phyloP scores from a whole-genome alignment of 148 eudicot genomes.

The Persicaria tinctoria region DNA sequence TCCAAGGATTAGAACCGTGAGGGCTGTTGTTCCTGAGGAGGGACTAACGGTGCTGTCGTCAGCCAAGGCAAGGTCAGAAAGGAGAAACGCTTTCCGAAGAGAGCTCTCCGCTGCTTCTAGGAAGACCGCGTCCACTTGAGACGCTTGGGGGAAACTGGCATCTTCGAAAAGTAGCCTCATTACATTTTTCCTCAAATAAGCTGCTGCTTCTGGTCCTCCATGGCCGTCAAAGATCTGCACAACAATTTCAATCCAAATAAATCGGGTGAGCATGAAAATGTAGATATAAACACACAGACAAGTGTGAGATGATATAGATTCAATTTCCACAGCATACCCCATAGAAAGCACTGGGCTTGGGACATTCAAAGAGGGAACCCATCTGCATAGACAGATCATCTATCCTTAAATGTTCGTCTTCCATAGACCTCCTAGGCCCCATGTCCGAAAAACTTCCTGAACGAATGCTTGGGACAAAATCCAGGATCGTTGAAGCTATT shows the following conservation, averaged over 20 bases:
- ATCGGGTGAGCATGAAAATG: neutral
- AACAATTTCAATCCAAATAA: constrained; percentile 2
- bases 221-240: constrained; percentile 84
- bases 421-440: constrained; percentile 82
- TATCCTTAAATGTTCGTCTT: constrained; percentile 74
- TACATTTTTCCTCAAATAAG: constrained; percentile 47
- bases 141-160: constrained; percentile 40
- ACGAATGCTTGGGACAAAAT: constrained; percentile 58
- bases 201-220: constrained; percentile 84
- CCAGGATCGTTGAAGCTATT: constrained; percentile 25
- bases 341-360: constrained; percentile 78
- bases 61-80: constrained; percentile 67
- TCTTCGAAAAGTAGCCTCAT: constrained; percentile 52
- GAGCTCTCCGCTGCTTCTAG: constrained; percentile 46
- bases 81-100: constrained; percentile 50
- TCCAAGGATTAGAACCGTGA: constrained; percentile 69
- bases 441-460: constrained; percentile 75
- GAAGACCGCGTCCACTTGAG: constrained; percentile 42
- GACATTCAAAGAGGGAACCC: constrained; percentile 41
- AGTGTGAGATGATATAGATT: neutral
- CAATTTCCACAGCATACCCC: constrained; percentile 31
- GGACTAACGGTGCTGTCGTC: constrained; percentile 50
- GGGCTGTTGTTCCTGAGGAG: constrained; percentile 76
- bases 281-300: neutral
- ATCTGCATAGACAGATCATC: constrained; percentile 60